phyloP scores from a whole-genome alignment of 1,139 yeast species.

The Cylindricascospora bacillispora region DNA sequence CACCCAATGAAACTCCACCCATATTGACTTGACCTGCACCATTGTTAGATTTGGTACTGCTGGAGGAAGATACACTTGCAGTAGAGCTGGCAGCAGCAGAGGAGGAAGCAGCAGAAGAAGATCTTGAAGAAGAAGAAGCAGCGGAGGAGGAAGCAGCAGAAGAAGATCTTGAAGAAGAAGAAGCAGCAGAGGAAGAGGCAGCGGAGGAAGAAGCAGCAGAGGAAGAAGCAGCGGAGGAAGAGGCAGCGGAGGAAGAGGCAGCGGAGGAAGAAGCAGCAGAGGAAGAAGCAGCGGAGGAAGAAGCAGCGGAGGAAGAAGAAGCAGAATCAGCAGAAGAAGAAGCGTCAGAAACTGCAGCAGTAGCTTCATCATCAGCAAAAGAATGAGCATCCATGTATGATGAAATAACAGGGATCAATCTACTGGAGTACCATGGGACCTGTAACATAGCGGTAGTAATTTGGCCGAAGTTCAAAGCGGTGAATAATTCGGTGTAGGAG shows the following conservation, averaged over 20 bases:
- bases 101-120: slow-evolving; percentile 6
- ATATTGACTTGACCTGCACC: slow-evolving; percentile 11
- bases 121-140: slow-evolving; percentile 5
- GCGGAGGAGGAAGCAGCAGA: slow-evolving; percentile 6
- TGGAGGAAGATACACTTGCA: slow-evolving; percentile 5
- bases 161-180: slow-evolving; percentile 6
- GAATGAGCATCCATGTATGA: slow-evolving; percentile 27
- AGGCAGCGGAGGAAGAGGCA: slow-evolving; percentile 1
- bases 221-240: slow-evolving; percentile 6
- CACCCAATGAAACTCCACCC: slow-evolving; percentile 1
- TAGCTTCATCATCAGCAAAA: slow-evolving; percentile 7
- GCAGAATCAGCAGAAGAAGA: slow-evolving; percentile 14
- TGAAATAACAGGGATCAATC: slow-evolving; percentile 17
- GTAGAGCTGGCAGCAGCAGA: slow-evolving; percentile 5
- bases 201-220: slow-evolving; percentile 6
- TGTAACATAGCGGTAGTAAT: slow-evolving; percentile 26
- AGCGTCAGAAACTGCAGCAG: slow-evolving; percentile 9
- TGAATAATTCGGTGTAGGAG: slow-evolving; percentile 4
- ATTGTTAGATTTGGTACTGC: slow-evolving; percentile 7
- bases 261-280: slow-evolving; percentile 8
- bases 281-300: slow-evolving; percentile 2
- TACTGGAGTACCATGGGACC: slow-evolving; percentile 31
- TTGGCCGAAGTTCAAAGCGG: slow-evolving; percentile 11
- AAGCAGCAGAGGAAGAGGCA: slow-evolving; percentile 6
- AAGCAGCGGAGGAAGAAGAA: slow-evolving; percentile 2